Base-by-base conservation (phyloP, 2,329 filamentous ascomycete species). In the Metarhizium rileyi region DNA sequence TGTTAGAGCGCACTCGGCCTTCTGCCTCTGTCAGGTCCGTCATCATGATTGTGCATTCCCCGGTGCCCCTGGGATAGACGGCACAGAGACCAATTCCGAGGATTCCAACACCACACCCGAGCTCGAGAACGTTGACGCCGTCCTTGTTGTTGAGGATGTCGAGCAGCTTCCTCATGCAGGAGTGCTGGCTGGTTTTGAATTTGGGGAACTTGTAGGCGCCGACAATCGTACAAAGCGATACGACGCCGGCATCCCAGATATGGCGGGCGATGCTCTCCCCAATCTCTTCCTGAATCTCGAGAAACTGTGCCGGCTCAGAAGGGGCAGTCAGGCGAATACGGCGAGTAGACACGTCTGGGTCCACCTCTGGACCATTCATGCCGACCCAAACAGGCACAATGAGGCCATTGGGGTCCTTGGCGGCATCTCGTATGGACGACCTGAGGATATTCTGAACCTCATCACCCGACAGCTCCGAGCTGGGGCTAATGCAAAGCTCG, bases 251-350 rank as follows among this genome's bases (percentile, higher is more conserved):
- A 47, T 81, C 78, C 78, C 78, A 81, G 5, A 81, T 67, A 52
- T 81, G 77, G 3, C 77, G 71, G 0, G 77, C 77, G 49, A 81
- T 80, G 57, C 76, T 80, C 62, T 81, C 77, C 14, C 76, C 77
- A 9, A 81, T 71, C 47, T 80, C 76, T 52, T 81, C 78, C 48
- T 76, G 72, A 4, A 80, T 62, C 26, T 71, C 66, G 7, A 78
- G 52, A 9, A 54, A 56, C 0, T 61, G 56, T 2, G 60, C 43
- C 16, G 54, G 53, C 8, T 57, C 57, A 1, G 54, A 27, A 1
- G 52, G 52, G 1, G 57, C 59, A 5, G 56, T 60, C 30, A 66
- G 45, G 7, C 57, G 53, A 0, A 71, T 49, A 22, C 61, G 61
- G 16, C 66, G 59, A 35, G 61, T 61, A 7, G 57, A 59, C 2